Percentiles rank a stretch among this genome's conserved stretches.
These are phyloP conservation scores for Plasmodium vivax DNA, from an alignment of 169 alveolate genomes.

Conservation along the genomic window DNA sequence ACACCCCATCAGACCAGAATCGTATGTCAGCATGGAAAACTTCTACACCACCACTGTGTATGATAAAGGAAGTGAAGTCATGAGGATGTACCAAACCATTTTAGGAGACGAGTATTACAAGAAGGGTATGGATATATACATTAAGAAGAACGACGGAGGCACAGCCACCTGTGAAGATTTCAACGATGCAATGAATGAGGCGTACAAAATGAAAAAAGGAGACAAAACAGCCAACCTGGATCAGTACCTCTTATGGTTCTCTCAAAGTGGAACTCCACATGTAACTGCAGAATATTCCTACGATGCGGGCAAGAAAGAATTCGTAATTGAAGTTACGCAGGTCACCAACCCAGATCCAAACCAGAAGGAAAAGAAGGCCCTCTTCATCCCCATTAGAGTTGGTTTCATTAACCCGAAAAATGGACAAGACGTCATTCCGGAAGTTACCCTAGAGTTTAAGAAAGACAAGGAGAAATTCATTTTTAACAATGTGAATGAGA, in stretches of 20 bases:
- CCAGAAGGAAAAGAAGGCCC: constrained; percentile 89
- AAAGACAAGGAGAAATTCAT: constrained; percentile 85
- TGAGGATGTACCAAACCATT: constrained; percentile 93
- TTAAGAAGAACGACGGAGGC: constrained; percentile 91
- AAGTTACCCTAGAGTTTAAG: constrained; percentile 79
- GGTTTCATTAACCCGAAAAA: constrained; percentile 86
- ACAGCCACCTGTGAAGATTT: constrained; percentile 96
- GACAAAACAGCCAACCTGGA: constrained; percentile 86
- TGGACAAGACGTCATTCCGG: constrained; percentile 80
- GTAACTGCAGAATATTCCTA: constrained; percentile 61
- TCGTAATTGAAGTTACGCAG: constrained; percentile 86
- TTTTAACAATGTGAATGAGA: constrained; percentile 81
- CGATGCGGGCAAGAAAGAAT: constrained; percentile 69
- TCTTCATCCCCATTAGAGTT: constrained; percentile 90
- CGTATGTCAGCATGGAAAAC: constrained; percentile 92
- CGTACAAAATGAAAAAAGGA: constrained; percentile 80
- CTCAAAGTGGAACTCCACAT: constrained; percentile 87
- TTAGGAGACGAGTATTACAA: constrained; percentile 93
- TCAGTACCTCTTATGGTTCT: constrained; percentile 93
- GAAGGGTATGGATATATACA: constrained; percentile 92
- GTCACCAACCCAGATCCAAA: constrained; percentile 89
- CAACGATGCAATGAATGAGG: constrained; percentile 92
- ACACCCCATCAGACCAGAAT: constrained; percentile 95
- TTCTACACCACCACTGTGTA: constrained; percentile 94
- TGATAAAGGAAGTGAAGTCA: constrained; percentile 95